Base-by-base conservation (phyloP, 208 protist species). In the Trypanosomatidae sp. region DNA sequence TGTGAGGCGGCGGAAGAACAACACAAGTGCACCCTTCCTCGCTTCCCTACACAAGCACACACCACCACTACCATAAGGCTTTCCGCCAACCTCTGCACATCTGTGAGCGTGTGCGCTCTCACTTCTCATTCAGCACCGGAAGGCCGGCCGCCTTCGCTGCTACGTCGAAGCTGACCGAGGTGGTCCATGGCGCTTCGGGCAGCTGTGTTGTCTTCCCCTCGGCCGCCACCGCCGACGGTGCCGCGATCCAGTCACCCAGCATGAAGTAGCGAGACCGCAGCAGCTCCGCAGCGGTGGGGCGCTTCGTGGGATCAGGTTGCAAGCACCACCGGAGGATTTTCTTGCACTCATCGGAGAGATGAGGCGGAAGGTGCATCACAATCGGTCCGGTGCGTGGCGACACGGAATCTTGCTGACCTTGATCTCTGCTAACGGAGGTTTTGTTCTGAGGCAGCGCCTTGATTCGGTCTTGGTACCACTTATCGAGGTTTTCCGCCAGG, bases 231-330 rank as follows among this genome's bases (percentile, higher is more conserved):
- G 44, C 60, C 58, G 71, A 74, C 75, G 69, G 78, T 68, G 47
- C 62, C 43, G 50, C 73, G 39, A 90, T 89, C 88, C 90, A 95
- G 44, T 90, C 77, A 15, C 86, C 87, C 43, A 95, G 71, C 65
- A 92, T 65, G 71, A 95, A 95, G 74, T 95, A 95, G 62, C 78
- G 84, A 43, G 71, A 76, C 49, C 77, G 78, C 55, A 95, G 78
- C 46, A 95, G 80, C 71, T 92, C 86, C 71, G 82, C 83, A 44
- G 82, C 90, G 1, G 88, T 90, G 7, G 90, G 90, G 2, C 90
- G 87, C 69, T 77, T 73, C 22, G 68, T 58, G 1, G 88, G 82
- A 56, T 90, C 82, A 9, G 53, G 36, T 50, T 84, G 79, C 71
- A 95, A 73, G 69, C 90, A 95, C 76, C 74, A 74, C 36, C 73